Evolutionary conservation across 768 basidiomycete genomes (phyloP).

Genomic region (Trametes punicea): DNA sequence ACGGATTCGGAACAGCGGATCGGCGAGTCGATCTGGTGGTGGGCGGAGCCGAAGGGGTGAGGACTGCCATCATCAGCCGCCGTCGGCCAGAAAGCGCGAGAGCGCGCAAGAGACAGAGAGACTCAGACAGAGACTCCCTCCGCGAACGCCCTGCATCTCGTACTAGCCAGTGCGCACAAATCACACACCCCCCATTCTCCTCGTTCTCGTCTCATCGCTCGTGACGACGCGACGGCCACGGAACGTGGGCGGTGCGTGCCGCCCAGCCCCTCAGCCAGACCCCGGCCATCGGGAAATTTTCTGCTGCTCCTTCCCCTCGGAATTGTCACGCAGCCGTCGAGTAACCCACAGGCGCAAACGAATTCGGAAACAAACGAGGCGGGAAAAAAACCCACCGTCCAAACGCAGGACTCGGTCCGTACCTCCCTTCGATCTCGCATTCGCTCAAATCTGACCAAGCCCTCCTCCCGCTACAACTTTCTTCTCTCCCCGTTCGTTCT

Average conservation of each 20-base stretch:
- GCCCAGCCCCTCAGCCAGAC: neutral
- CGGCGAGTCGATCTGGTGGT: neutral
- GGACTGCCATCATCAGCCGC: too few relatives aligned
- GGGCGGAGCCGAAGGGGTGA: neutral
- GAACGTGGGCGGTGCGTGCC: conserved; percentile 9
- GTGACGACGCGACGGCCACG: neutral
- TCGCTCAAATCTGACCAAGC: conserved; percentile 11
- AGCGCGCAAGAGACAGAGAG: too few relatives aligned
- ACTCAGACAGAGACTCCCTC: too few relatives aligned
- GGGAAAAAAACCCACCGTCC: neutral
- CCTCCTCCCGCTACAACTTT: conserved; percentile 9
- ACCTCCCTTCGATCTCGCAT: conserved; percentile 2
- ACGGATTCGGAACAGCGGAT: neutral
- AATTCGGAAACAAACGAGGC: neutral
- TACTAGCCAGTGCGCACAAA: too few relatives aligned
- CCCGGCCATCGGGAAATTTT: conserved; percentile 21
- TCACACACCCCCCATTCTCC: too few relatives aligned
- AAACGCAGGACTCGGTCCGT: neutral
- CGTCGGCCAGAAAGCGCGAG: too few relatives aligned
- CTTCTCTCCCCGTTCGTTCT: conserved; percentile 1
- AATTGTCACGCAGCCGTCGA: conserved; percentile 6
- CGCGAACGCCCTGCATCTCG: too few relatives aligned
- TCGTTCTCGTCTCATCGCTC: neutral
- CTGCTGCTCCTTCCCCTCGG: neutral
- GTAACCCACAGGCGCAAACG: too few relatives aligned